phyloP scores from a whole-genome alignment of 192 early-diverging fungal genomes.

The Tieghemiomyces parasiticus region DNA sequence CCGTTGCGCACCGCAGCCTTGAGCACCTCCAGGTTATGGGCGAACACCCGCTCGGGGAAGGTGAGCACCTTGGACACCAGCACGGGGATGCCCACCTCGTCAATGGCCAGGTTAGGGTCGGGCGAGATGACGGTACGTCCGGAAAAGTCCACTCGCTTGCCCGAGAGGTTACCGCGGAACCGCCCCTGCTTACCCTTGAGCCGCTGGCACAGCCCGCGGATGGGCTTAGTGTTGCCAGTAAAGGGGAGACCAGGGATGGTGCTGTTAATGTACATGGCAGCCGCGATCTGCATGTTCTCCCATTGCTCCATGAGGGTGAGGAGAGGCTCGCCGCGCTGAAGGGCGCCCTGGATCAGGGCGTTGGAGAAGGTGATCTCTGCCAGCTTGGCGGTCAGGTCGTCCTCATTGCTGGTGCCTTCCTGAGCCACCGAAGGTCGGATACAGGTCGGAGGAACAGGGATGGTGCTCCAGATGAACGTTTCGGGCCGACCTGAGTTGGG shows the following conservation, averaged over 20 bases:
- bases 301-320: slow-evolving; percentile 78
- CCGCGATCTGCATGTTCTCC: slow-evolving; percentile 87
- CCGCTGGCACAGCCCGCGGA: slow-evolving; percentile 84
- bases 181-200: slow-evolving; percentile 98
- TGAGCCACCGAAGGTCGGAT: slow-evolving; percentile 91
- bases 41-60: slow-evolving; percentile 89
- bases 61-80: slow-evolving; percentile 84
- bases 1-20: slow-evolving; percentile 69
- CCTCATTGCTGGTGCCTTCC: slow-evolving; percentile 91
- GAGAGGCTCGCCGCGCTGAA: slow-evolving; percentile 45
- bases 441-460: slow-evolving; percentile 91
- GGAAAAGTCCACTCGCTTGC: slow-evolving; percentile 99
- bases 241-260: slow-evolving; percentile 83
- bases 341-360: slow-evolving; percentile 47
- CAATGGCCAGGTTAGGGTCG: slow-evolving; percentile 95
- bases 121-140: slow-evolving; percentile 98
- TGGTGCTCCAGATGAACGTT: slow-evolving; percentile 82
- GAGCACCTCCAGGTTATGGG: slow-evolving; percentile 72
- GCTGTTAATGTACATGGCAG: slow-evolving; percentile 94
- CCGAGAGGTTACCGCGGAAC: slow-evolving; percentile 96
- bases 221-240: slow-evolving; percentile 41
- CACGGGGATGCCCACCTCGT: slow-evolving; percentile 87
- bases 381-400: slow-evolving; percentile 89
- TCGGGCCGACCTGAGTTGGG: slow-evolving; percentile 76
- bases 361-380: slow-evolving; percentile 92